phyloP scores from a whole-genome alignment of 495 filamentous ascomycete species.

The Talaromyces proteolyticus region DNA sequence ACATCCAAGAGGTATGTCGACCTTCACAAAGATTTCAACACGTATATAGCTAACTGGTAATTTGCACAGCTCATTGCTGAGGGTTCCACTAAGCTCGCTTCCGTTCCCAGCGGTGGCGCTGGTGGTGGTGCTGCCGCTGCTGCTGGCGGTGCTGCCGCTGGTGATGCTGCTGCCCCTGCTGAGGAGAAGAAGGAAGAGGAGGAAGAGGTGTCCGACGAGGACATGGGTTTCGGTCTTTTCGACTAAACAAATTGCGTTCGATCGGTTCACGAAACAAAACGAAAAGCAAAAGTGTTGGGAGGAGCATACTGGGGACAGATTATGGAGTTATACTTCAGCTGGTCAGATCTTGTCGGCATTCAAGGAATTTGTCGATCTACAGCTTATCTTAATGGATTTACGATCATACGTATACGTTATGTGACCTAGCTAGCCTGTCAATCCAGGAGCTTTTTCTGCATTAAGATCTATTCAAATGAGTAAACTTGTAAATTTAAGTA shows the following conservation, averaged over 20 bases:
- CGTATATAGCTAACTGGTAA: conserved; percentile 14
- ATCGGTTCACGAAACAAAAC: conserved; percentile 13
- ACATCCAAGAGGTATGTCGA: conserved; percentile 79
- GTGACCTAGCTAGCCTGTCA: neutral
- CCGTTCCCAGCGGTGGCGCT: conserved; percentile 88
- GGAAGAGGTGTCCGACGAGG: conserved; percentile 94
- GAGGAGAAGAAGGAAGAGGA: conserved; percentile 70
- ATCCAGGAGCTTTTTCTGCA: too few species aligned
- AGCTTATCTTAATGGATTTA: conserved; percentile 29
- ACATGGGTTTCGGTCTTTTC: conserved; percentile 99
- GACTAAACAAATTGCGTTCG: conserved; percentile 51
- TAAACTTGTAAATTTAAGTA: neutral
- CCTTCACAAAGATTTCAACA: neutral
- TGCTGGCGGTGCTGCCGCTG: conserved; percentile 59
- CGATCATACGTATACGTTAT: conserved; percentile 26
- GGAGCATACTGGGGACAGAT: conserved; percentile 99
- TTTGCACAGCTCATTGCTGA: conserved; percentile 75
- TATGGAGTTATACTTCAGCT: conserved; percentile 96
- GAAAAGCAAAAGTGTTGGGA: conserved; percentile 65
- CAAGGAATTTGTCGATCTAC: neutral
- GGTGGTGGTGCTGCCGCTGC: conserved; percentile 60
- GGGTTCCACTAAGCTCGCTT: conserved; percentile 90
- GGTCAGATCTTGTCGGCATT: conserved; percentile 9
- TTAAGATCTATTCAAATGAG: neutral
- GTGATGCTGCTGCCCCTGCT: conserved; percentile 60